Conservation (phyloP, 805 yeast genomes). For the Zygotorulaspora chibaensis region DNA sequence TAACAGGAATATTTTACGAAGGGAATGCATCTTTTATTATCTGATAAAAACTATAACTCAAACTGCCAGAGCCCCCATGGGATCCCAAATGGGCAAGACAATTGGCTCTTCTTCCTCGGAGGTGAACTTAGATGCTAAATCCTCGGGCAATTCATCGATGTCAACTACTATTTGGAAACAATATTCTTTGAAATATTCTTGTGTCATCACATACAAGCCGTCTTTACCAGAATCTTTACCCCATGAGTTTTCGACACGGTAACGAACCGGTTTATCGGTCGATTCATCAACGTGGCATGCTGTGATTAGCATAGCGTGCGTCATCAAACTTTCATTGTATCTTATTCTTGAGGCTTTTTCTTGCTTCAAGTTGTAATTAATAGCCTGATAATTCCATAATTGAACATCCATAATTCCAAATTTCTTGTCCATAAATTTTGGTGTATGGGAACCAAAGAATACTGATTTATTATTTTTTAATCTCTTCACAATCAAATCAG, state of each 20-base stretch:
- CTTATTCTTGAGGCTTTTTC: conserved; percentile 64
- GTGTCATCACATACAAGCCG: conserved; percentile 69
- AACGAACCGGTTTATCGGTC: conserved; percentile 55
- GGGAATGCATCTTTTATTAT: not conserved
- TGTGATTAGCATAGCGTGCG: conserved; percentile 85
- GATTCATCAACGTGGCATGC: conserved; percentile 68
- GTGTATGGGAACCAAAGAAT: conserved; percentile 88
- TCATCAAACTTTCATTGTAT: conserved; percentile 72
- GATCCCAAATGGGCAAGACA: conserved; percentile 72
- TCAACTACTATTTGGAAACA: conserved; percentile 69
- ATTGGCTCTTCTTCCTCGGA: conserved; percentile 46
- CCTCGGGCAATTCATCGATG: conserved; percentile 43
- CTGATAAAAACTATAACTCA: not conserved
- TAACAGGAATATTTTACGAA: not conserved
- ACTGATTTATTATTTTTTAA: conserved; percentile 72
- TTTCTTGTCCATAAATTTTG: conserved; percentile 59
- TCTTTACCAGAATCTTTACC: conserved; percentile 63
- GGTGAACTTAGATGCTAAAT: conserved; percentile 35
- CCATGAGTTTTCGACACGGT: conserved; percentile 78
- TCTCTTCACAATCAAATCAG: conserved; percentile 60
- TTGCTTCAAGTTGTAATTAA: conserved; percentile 50
- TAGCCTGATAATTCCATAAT: conserved; percentile 60
- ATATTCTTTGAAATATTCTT: conserved; percentile 68
- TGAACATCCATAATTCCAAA: conserved; percentile 71
- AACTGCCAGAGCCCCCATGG: conserved; percentile 69